Evolutionary conservation across 768 basidiomycete species (phyloP).

Genomic region (Amanita jacksonii): DNA sequence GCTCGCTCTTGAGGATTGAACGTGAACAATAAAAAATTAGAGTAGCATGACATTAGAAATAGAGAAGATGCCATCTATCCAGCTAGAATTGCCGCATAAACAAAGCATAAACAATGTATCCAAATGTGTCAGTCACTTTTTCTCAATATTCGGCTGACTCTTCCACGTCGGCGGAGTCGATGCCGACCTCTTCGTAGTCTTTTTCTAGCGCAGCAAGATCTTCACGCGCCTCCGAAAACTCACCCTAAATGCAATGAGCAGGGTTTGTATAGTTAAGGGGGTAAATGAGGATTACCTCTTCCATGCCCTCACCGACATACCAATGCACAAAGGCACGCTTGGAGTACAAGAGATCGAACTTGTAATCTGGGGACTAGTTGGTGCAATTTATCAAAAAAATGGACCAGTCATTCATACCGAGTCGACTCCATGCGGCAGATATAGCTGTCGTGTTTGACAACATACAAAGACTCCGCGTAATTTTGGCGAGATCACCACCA

Average conservation of each 20-base stretch:
- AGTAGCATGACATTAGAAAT: not conserved
- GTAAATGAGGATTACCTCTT: slow-evolving; percentile 47
- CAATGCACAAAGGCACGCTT: slow-evolving; percentile 89
- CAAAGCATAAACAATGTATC: no score
- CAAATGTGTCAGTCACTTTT: not conserved
- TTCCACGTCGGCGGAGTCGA: slow-evolving; percentile 40
- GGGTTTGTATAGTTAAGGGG: not conserved
- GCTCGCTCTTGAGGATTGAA: not conserved
- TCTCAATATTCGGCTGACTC: slow-evolving; percentile 46
- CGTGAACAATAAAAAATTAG: not conserved
- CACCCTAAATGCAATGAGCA: slow-evolving; percentile 42
- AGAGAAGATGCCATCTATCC: not conserved
- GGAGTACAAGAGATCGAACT: slow-evolving; percentile 97
- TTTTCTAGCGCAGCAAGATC: slow-evolving; percentile 99
- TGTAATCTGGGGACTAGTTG: slow-evolving; percentile 51
- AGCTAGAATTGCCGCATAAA: not conserved
- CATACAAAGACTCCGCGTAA: slow-evolving; percentile 94
- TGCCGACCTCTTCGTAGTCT: slow-evolving; percentile 81
- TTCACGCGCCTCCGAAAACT: slow-evolving; percentile 98
- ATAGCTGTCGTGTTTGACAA: slow-evolving; percentile 92
- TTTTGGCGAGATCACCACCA: slow-evolving; percentile 91
- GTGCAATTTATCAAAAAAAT: not conserved
- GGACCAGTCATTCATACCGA: slow-evolving; percentile 9
- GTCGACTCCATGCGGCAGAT: slow-evolving; percentile 88
- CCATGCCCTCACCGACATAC: slow-evolving; percentile 99